A percentile compares a stretch with the other conserved stretches of the same genome.
Evolutionary conservation across 352 stramenopile species (phyloP).

Genomic region (Globisporangium echinulatum): DNA sequence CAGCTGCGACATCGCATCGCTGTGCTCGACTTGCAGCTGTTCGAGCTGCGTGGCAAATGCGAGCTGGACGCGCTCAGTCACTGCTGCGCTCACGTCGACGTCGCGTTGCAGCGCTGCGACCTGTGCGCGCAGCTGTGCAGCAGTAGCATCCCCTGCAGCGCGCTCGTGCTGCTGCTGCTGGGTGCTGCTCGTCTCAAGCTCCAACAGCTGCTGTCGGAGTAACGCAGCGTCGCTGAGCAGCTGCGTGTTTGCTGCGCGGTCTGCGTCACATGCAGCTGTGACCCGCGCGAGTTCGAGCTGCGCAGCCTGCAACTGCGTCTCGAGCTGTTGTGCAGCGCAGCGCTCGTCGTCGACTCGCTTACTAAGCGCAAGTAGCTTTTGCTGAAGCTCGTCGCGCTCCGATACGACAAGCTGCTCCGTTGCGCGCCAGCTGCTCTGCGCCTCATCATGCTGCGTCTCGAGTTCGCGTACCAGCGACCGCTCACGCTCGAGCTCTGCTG

Average conservation of each 20-base stretch:
- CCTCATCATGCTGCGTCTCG: constrained; percentile 26
- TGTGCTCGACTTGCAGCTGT: constrained; percentile 31
- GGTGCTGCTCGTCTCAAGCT: constrained; percentile 34
- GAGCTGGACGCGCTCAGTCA: constrained; percentile 33
- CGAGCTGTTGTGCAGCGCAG: constrained; percentile 27
- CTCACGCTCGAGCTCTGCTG: constrained; percentile 20
- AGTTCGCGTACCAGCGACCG: constrained; percentile 31
- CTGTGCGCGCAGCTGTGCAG: constrained; percentile 26
- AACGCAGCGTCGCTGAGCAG: constrained; percentile 44
- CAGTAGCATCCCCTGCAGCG: constrained; percentile 23
- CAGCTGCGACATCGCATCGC: constrained; percentile 28
- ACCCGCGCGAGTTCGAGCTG: constrained; percentile 42
- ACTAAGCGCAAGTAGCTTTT: constrained; percentile 31
- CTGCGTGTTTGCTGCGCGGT: constrained; percentile 25
- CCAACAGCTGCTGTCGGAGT: constrained; percentile 48
- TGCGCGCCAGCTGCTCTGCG: constrained; percentile 26
- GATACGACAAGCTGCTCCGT: constrained; percentile 29
- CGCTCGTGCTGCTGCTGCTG: constrained; percentile 33
- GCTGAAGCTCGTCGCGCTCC: constrained; percentile 47
- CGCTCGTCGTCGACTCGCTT: constrained; percentile 38
- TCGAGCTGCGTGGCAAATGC: constrained; percentile 43
- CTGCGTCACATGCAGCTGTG: constrained; percentile 22
- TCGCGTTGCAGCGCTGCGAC: constrained; percentile 33
- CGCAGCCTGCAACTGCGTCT: constrained; percentile 35
- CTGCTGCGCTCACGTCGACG: constrained; percentile 21